A percentile compares a stretch with the other conserved stretches of the same genome.
Evolutionary conservation across 805 yeast species (phyloP).

Genomic region (Sugiyamaella mastotermitis): DNA sequence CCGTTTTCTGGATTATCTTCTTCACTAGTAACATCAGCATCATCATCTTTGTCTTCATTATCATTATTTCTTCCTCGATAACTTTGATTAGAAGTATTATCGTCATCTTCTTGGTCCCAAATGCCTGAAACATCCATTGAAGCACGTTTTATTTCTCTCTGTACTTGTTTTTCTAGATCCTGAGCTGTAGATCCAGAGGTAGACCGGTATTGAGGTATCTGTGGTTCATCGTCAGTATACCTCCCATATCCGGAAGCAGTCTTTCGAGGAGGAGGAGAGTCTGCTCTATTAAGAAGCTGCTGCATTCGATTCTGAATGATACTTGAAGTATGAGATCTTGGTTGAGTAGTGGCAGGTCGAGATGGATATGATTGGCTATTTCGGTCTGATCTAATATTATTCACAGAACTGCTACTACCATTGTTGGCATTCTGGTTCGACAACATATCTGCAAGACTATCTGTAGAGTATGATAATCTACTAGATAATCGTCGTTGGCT

Average conservation of each 20-base stretch:
- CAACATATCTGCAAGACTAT: slow-evolving; percentile 6
- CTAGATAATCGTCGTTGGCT: slow-evolving; percentile 6
- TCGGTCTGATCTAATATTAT: not conserved
- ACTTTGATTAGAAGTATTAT: not conserved
- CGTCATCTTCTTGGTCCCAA: not conserved
- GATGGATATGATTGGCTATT: not conserved
- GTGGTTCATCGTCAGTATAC: slow-evolving; percentile 42
- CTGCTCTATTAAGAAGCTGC: slow-evolving; percentile 24
- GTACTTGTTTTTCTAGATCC: not conserved
- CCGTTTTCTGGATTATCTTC: too few relatives aligned
- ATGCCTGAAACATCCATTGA: not conserved
- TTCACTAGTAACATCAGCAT: too few relatives aligned
- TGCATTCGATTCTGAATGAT: slow-evolving; percentile 32
- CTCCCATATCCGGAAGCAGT: slow-evolving; percentile 82
- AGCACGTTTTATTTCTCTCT: not conserved
- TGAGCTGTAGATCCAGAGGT: not conserved
- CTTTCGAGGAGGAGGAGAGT: slow-evolving; percentile 41
- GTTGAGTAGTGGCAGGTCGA: slow-evolving; percentile 7
- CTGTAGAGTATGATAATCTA: slow-evolving; percentile 12
- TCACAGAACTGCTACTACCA: not conserved
- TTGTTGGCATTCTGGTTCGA: not conserved
- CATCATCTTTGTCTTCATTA: not conserved
- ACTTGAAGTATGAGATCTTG: slow-evolving; percentile 27
- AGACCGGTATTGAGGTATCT: not conserved
- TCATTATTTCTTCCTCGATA: not conserved